Conservation (phyloP, 371 early-diverging fungal genomes). For the Choanephora cucurbitarum region DNA sequence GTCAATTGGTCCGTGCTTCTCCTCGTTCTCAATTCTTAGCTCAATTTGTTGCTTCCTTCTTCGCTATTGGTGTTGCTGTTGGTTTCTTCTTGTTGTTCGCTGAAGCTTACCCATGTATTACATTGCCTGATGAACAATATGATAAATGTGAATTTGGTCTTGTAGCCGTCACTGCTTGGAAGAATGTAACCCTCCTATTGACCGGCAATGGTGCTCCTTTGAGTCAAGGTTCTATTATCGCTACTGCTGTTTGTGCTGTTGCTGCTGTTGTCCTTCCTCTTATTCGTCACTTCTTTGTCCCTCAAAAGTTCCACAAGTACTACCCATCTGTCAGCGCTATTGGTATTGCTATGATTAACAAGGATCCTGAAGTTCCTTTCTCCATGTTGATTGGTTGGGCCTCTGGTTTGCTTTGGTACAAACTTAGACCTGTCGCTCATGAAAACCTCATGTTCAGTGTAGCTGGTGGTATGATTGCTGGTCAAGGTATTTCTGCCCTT, state of each 20-base stretch:
- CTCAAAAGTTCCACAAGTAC: slow-evolving; percentile 52
- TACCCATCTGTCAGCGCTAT: slow-evolving; percentile 67
- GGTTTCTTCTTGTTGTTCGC: slow-evolving; percentile 65
- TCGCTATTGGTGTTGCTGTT: slow-evolving; percentile 58
- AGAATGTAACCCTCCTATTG: slow-evolving; percentile 56
- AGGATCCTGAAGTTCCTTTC: slow-evolving; percentile 56
- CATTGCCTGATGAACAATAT: slow-evolving; percentile 10
- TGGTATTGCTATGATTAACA: slow-evolving; percentile 72
- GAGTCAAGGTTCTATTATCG: slow-evolving; percentile 45
- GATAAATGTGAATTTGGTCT: slow-evolving; percentile 56
- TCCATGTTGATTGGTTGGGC: slow-evolving; percentile 66
- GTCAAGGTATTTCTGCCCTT: slow-evolving; percentile 74
- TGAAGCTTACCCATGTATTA: slow-evolving; percentile 64
- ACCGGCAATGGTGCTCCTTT: slow-evolving; percentile 51
- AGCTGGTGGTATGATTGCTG: slow-evolving; percentile 75
- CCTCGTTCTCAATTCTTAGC: slow-evolving; percentile 67
- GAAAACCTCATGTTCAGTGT: slow-evolving; percentile 58
- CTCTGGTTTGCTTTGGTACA: slow-evolving; percentile 57
- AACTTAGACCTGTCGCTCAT: slow-evolving; percentile 31
- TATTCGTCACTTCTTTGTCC: slow-evolving; percentile 54
- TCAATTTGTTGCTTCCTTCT: slow-evolving; percentile 62
- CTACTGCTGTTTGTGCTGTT: slow-evolving; percentile 51
- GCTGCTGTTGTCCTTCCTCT: slow-evolving; percentile 52
- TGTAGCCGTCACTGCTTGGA: slow-evolving; percentile 70
- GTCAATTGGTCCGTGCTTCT: slow-evolving; percentile 61